These are phyloP conservation scores for Ophiorrhiza pumila DNA, from an alignment of 257 asterid genomes.

Conservation along the genomic window DNA sequence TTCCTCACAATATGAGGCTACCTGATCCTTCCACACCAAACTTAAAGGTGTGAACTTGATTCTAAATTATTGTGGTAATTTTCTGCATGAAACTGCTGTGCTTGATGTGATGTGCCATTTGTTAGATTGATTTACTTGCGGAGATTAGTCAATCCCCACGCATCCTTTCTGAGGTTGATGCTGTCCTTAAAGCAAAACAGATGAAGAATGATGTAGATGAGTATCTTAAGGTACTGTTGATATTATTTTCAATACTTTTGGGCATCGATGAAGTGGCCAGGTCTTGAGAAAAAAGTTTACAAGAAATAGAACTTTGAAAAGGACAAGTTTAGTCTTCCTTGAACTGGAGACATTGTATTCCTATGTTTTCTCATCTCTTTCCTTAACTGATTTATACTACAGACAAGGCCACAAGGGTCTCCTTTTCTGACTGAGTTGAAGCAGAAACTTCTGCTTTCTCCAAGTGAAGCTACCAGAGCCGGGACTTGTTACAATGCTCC, in stretches of 20 bases:
- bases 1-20: conserved; percentile 97
- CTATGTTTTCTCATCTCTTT: conserved; percentile 1
- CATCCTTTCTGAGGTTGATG: conserved; percentile 95
- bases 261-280: neutral
- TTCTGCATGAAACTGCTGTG: neutral
- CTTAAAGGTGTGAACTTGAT: conserved; percentile 51
- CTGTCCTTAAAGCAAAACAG: conserved; percentile 76
- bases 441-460: conserved; percentile 80
- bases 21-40: conserved; percentile 98
- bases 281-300: neutral
- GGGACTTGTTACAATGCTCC: conserved; percentile 95
- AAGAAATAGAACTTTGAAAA: neutral
- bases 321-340: no score
- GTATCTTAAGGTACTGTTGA: conserved; percentile 68
- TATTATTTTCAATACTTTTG: neutral
- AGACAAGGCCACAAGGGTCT: conserved; percentile 87
- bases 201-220: conserved; percentile 86
- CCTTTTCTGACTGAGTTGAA: conserved; percentile 74
- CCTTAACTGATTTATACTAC: conserved; percentile 18
- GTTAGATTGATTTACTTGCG: conserved; percentile 81
- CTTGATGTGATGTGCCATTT: conserved; percentile 11
- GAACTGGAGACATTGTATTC: neutral
- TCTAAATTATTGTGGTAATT: neutral
- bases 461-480: conserved; percentile 64
- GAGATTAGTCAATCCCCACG: conserved; percentile 84